Conservation (phyloP, 2,329 filamentous ascomycete species). For the Trichoderma gracile region DNA sequence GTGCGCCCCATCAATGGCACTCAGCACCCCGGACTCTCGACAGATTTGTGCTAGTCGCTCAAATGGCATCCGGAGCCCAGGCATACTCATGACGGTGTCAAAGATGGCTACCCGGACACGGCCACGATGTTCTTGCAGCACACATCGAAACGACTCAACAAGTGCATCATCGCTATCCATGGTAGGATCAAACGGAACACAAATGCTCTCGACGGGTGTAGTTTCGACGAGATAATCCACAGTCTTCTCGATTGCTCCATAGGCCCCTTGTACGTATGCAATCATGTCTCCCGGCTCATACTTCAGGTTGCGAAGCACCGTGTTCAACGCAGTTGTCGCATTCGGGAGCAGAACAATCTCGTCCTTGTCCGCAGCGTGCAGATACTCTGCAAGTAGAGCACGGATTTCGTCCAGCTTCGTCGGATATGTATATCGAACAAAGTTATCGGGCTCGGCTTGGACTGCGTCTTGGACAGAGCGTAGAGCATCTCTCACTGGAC, state of each 20-base stretch:
- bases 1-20: constrained; percentile 19
- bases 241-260: constrained; percentile 23
- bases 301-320: constrained; percentile 21
- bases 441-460: constrained; percentile 6
- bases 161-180: constrained; percentile 14
- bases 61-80: constrained; percentile 18
- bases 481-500: constrained; percentile 12
- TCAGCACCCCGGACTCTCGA: constrained; percentile 1
- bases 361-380: neutral
- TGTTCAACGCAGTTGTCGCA: constrained; percentile 11
- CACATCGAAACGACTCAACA: constrained; percentile 6
- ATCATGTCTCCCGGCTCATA: constrained; percentile 13
- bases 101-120: constrained; percentile 17
- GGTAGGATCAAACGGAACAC: constrained; percentile 13
- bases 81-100: constrained; percentile 22
- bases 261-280: constrained; percentile 13
- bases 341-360: constrained; percentile 16
- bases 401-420: neutral
- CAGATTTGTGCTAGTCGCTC: constrained; percentile 6
- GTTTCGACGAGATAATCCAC: constrained; percentile 20
- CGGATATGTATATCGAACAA: constrained; percentile 20
- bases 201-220: constrained; percentile 13
- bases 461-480: constrained; percentile 14
- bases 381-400: neutral
- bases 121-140: constrained; percentile 10